phyloP scores from a whole-genome alignment of 768 basidiomycete genomes.

The Tylopilus felleus region DNA sequence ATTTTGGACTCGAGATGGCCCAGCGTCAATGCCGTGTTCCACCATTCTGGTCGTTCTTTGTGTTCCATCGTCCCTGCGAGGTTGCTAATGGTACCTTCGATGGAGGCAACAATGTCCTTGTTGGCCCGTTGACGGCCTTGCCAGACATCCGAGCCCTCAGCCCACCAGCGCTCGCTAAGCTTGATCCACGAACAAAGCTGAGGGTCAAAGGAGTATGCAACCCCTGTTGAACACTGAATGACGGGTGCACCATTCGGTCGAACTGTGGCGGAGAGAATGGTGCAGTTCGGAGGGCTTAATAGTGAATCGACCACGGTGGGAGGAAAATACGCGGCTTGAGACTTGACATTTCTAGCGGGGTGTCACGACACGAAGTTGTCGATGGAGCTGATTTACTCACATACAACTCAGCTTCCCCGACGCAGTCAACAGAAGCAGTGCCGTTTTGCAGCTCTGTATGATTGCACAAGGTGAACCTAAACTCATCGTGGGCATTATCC shows the following conservation, averaged over 20 bases:
- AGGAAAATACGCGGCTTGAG: constrained; percentile 59
- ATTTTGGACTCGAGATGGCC: constrained; percentile 86
- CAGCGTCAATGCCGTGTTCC: constrained; percentile 77
- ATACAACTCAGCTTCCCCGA: constrained; percentile 73
- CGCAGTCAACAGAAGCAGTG: constrained; percentile 70
- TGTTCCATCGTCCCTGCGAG: constrained; percentile 37
- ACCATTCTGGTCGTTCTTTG: constrained; percentile 67
- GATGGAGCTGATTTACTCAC: constrained; percentile 38
- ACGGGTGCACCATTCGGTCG: constrained; percentile 80
- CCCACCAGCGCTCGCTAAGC: constrained; percentile 81
- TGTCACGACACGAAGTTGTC: constrained; percentile 5
- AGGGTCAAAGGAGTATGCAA: constrained; percentile 76
- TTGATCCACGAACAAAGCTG: constrained; percentile 67
- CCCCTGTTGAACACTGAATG: constrained; percentile 72
- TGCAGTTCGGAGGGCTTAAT: constrained; percentile 53
- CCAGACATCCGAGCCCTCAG: constrained; percentile 80
- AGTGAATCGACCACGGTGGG: constrained; percentile 62
- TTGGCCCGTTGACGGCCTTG: constrained; percentile 59
- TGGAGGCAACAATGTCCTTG: constrained; percentile 52
- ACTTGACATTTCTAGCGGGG: constrained; percentile 71
- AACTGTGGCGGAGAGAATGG: constrained; percentile 60
- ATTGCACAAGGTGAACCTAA: constrained; percentile 70
- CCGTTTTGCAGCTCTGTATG: constrained; percentile 61
- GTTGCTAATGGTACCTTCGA: constrained; percentile 54
- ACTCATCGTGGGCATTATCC: constrained; percentile 72